phyloP scores from a whole-genome alignment of 805 yeast species.

The Wickerhamomyces sydowiorum region DNA sequence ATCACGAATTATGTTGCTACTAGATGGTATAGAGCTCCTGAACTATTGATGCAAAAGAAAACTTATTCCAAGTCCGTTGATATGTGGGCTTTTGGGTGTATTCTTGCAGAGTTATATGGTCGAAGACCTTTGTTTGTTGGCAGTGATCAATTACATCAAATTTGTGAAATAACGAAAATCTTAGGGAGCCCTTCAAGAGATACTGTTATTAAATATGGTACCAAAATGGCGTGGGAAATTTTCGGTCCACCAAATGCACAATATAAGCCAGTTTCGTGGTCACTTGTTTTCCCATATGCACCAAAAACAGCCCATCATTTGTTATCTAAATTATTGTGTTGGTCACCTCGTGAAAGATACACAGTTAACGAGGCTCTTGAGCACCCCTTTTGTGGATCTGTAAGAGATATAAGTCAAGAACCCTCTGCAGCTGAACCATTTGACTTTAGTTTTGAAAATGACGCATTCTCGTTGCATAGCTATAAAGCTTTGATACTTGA shows the following conservation, averaged over 20 bases:
- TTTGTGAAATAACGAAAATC: conserved; percentile 59
- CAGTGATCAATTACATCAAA: conserved; percentile 62
- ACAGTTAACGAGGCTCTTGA: conserved; percentile 50
- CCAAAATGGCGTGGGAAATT: conserved; percentile 41
- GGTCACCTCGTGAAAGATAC: conserved; percentile 55
- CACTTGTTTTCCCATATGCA: conserved; percentile 57
- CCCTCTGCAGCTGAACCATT: conserved; percentile 43
- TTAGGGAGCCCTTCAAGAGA: conserved; percentile 65
- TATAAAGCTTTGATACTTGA: conserved; percentile 42
- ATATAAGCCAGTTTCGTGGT: conserved; percentile 42
- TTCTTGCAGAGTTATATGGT: conserved; percentile 77
- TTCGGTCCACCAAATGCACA: conserved; percentile 39
- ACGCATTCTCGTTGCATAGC: conserved; percentile 32
- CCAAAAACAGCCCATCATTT: conserved; percentile 44
- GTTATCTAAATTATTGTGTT: conserved; percentile 48
- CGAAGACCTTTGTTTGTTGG: conserved; percentile 80
- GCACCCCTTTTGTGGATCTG: conserved; percentile 48
- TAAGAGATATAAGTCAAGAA: conserved; percentile 54
- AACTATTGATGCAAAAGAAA: conserved; percentile 58
- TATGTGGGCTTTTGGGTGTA: conserved; percentile 93
- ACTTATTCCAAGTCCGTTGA: conserved; percentile 68
- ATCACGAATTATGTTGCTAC: conserved; percentile 90
- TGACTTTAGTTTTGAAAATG: conserved; percentile 62
- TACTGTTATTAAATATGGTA: conserved; percentile 37
- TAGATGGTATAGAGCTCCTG: conserved; percentile 95